phyloP scores from a whole-genome alignment of 1,139 yeast genomes.

The Pichia sp. region DNA sequence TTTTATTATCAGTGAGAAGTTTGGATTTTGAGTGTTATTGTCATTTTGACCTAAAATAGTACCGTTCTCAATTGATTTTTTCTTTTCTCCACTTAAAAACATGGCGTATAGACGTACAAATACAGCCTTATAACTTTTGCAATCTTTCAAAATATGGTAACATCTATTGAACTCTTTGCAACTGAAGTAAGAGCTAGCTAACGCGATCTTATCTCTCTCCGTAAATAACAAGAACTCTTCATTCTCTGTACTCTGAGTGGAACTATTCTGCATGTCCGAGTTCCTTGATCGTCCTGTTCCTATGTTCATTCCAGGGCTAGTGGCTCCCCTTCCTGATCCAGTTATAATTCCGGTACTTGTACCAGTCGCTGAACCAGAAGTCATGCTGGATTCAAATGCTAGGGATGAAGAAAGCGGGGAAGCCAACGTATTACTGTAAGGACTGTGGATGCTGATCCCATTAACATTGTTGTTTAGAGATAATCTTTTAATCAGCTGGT shows the following conservation, averaged over 20 bases:
- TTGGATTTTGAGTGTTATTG: slow-evolving; percentile 25
- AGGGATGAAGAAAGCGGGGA: slow-evolving; percentile 16
- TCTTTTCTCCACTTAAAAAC: slow-evolving; percentile 47
- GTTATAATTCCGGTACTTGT: neutral
- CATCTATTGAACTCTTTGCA: slow-evolving; percentile 86
- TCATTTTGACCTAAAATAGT: slow-evolving; percentile 53
- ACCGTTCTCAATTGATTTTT: slow-evolving; percentile 68
- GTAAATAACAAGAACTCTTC: slow-evolving; percentile 15
- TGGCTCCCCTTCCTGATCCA: neutral
- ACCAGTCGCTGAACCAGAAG: slow-evolving; percentile 2
- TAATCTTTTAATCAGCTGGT: slow-evolving; percentile 11
- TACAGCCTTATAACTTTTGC: slow-evolving; percentile 50
- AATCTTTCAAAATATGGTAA: slow-evolving; percentile 51
- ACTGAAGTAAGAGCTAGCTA: slow-evolving; percentile 75
- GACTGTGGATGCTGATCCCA: neutral
- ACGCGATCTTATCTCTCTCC: slow-evolving; percentile 35
- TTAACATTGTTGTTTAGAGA: neutral
- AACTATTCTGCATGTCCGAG: neutral
- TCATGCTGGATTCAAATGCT: slow-evolving; percentile 9
- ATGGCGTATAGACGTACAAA: slow-evolving; percentile 68
- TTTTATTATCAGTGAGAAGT: slow-evolving; percentile 35
- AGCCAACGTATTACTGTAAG: slow-evolving; percentile 1
- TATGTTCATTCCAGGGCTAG: neutral
- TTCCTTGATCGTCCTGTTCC: neutral
- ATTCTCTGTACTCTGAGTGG: neutral